Conservation (phyloP, 2,329 filamentous ascomycete genomes). For the Pseudofabraea citricarpa region DNA sequence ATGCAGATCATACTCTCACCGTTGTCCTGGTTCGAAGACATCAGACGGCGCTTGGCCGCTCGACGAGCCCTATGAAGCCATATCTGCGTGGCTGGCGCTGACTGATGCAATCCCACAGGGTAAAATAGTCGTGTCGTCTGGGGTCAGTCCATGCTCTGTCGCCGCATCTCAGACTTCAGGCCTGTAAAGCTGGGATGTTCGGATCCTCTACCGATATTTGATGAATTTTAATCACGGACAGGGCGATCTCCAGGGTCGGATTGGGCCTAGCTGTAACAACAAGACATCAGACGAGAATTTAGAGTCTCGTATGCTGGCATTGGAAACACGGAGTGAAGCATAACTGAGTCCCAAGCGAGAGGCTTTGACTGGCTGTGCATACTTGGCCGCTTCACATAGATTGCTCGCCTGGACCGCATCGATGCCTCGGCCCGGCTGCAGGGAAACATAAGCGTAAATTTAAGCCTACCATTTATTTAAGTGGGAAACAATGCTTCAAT, state of each 20-base stretch:
- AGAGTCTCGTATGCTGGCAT: neutral
- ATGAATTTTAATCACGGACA: neutral
- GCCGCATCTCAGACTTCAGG: neutral
- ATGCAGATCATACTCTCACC: constrained; percentile 1
- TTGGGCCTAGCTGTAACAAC: neutral
- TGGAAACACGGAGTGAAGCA: neutral
- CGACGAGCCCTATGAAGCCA: neutral
- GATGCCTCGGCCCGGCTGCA: too few relatives aligned
- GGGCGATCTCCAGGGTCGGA: neutral
- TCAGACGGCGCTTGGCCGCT: constrained; percentile 2
- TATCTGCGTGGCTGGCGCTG: neutral
- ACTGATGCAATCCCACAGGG: neutral
- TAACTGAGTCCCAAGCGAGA: neutral
- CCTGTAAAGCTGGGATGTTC: neutral
- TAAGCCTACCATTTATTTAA: neutral
- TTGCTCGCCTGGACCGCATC: neutral
- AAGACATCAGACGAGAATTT: neutral
- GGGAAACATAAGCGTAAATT: constrained; percentile 3
- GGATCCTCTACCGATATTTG: neutral
- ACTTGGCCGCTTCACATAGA: neutral
- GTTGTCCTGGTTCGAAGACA: neutral
- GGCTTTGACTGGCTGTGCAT: neutral
- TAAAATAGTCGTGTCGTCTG: neutral
- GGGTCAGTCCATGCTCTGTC: neutral
- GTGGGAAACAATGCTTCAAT: constrained; percentile 1